phyloP scores from a whole-genome alignment of 176 grass and related monocot genomes.

The Pharus latifolius region DNA sequence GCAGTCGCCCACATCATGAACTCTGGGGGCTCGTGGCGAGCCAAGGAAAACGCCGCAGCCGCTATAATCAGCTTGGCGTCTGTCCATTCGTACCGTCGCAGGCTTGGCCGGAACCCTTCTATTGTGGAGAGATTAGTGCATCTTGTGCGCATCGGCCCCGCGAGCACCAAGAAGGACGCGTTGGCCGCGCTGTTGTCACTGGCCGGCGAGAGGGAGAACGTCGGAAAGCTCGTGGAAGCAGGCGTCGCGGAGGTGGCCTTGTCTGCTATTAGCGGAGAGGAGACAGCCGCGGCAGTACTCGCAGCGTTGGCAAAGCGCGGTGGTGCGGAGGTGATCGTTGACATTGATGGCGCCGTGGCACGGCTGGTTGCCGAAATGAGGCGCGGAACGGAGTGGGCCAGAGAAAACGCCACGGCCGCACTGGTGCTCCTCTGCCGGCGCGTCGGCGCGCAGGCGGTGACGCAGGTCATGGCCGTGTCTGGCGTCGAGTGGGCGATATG shows the following conservation, averaged over 20 bases:
- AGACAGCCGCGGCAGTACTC: conserved; percentile 54
- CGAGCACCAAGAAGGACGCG: conserved; percentile 70
- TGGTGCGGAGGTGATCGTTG: conserved; percentile 66
- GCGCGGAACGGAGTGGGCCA: conserved; percentile 57
- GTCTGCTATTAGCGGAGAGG: conserved; percentile 41
- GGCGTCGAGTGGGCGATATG: conserved; percentile 98
- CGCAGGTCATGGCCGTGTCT: conserved; percentile 47
- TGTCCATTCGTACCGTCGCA: conserved; percentile 60
- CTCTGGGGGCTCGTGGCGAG: conserved; percentile 58
- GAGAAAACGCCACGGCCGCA: conserved; percentile 64
- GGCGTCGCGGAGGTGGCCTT: conserved; percentile 51
- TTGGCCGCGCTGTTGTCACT: conserved; percentile 65
- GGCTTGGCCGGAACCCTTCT: conserved; percentile 47
- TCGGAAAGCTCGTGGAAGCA: conserved; percentile 49
- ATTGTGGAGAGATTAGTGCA: conserved; percentile 35
- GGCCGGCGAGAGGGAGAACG: conserved; percentile 81
- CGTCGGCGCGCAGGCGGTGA: conserved; percentile 31
- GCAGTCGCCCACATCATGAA: conserved; percentile 46
- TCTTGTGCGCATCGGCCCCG: conserved; percentile 34
- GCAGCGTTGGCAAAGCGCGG: conserved; percentile 71
- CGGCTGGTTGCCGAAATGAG: conserved; percentile 50
- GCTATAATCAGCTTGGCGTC: conserved; percentile 65
- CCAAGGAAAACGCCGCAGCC: conserved; percentile 82
- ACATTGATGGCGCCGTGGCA: conserved; percentile 28
- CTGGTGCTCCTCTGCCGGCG: conserved; percentile 80